Evolutionary conservation across 768 basidiomycete species (phyloP).

Genomic region (Phaeotremella skinneri): DNA sequence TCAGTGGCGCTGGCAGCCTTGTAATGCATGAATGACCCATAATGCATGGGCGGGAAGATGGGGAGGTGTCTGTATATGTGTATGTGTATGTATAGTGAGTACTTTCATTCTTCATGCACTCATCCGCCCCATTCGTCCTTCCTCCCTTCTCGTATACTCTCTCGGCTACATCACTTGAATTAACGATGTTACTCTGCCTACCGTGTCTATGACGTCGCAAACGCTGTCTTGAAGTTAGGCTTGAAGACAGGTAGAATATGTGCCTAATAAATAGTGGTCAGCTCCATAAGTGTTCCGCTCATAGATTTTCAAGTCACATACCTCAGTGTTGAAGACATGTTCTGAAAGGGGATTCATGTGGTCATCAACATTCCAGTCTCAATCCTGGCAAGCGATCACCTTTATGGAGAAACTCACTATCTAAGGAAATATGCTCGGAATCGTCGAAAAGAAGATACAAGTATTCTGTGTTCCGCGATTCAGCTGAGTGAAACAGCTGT

Average conservation of each 20-base stretch:
- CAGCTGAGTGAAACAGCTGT: not conserved
- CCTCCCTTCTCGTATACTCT: too few species aligned
- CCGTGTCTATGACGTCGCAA: conserved; percentile 27
- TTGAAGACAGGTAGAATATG: conserved; percentile 71
- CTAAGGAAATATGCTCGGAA: conserved; percentile 66
- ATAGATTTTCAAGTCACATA: conserved; percentile 43
- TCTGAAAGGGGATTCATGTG: conserved; percentile 55
- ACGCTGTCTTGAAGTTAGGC: conserved; percentile 54
- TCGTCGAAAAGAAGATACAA: conserved; percentile 83
- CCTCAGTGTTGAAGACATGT: conserved; percentile 92
- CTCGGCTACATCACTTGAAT: too few species aligned
- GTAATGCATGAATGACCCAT: too few species aligned
- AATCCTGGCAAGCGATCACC: not conserved
- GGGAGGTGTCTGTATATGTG: too few species aligned
- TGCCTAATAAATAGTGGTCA: conserved; percentile 53
- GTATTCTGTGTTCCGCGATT: conserved; percentile 58
- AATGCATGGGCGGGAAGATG: too few species aligned
- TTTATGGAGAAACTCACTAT: conserved; percentile 58
- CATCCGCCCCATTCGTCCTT: too few species aligned
- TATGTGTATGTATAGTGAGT: too few species aligned
- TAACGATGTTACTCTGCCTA: too few species aligned
- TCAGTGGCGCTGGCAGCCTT: too few species aligned
- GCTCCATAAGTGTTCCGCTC: conserved; percentile 3
- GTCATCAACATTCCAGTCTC: conserved; percentile 1
- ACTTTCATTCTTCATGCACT: too few species aligned